phyloP scores from a whole-genome alignment of 1,139 yeast genomes.

The Lodderomyces theae region DNA sequence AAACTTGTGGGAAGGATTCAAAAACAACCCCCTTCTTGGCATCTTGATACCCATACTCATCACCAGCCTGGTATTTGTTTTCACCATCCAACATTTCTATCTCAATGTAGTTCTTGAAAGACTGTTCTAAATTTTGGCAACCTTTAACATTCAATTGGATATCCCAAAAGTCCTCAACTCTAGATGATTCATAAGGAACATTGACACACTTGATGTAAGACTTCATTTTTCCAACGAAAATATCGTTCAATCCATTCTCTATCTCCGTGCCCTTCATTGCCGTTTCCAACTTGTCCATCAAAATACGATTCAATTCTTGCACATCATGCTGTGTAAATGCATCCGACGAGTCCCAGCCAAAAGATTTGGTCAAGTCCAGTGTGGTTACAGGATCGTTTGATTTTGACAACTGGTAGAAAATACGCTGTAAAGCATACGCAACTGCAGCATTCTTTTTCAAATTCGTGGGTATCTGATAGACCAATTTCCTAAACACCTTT shows the following conservation, averaged over 20 bases:
- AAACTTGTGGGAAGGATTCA: conserved; percentile 84
- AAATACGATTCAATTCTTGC: conserved; percentile 89
- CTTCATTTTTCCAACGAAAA: conserved; percentile 96
- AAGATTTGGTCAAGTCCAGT: conserved; percentile 78
- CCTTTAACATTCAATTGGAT: conserved; percentile 92
- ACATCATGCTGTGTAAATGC: conserved; percentile 98
- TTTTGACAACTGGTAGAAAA: conserved; percentile 74
- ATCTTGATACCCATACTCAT: conserved; percentile 81
- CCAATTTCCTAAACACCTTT: conserved; percentile 75
- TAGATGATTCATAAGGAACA: conserved; percentile 92
- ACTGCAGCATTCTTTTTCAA: conserved; percentile 41
- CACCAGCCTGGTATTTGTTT: conserved; percentile 93
- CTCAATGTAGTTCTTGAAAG: conserved; percentile 84
- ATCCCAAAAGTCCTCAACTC: conserved; percentile 97
- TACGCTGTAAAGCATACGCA: conserved; percentile 80
- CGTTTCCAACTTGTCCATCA: conserved; percentile 90
- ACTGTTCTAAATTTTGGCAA: conserved; percentile 63
- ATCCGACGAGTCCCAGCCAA: conserved; percentile 96
- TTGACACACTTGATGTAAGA: conserved; percentile 89
- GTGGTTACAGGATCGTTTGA: conserved; percentile 81
- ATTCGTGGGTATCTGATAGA: conserved; percentile 84
- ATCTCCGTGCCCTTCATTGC: conserved; percentile 89
- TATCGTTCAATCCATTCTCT: conserved; percentile 73
- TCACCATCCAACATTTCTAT: conserved; percentile 91
- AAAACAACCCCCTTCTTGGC: conserved; percentile 96